Percentiles rank a stretch among this genome's conserved stretches.
These are phyloP conservation scores for Colletotrichum sp. DNA, from an alignment of 2,329 filamentous ascomycete genomes.

Conservation along the genomic window DNA sequence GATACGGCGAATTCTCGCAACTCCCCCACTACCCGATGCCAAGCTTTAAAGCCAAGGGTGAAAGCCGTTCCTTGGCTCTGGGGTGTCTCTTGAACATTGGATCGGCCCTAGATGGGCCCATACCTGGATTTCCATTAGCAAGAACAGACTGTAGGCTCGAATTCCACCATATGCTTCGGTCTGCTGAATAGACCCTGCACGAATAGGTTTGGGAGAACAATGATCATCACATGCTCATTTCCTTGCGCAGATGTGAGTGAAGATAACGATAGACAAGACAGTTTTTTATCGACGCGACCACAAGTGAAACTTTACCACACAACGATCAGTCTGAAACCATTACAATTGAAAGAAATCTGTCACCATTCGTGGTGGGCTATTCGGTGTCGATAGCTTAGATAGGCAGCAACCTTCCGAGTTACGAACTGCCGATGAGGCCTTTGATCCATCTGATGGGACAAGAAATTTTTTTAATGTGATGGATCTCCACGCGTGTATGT, in stretches of 20 bases:
- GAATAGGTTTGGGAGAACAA: too few species aligned
- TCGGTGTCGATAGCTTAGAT: neutral
- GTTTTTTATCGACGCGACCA: too few species aligned
- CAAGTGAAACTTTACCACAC: neutral
- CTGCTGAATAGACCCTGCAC: too few species aligned
- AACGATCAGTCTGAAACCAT: neutral
- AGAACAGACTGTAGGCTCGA: too few species aligned
- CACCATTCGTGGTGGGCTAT: neutral
- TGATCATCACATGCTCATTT: too few species aligned
- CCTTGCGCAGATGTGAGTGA: too few species aligned
- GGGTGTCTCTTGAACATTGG: neutral
- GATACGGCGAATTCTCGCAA: neutral
- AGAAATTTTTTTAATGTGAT: neutral
- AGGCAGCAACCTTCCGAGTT: neutral
- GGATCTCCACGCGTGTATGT: neutral
- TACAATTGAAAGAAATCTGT: neutral
- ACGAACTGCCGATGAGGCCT: neutral
- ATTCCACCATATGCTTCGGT: too few species aligned
- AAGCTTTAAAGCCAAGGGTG: neutral
- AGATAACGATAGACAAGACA: too few species aligned
- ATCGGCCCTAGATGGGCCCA: neutral
- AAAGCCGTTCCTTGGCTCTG: neutral
- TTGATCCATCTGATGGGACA: neutral
- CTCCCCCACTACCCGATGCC: neutral
- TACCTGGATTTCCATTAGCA: too few species aligned